Percentiles rank a stretch among this genome's conserved stretches.
Conservation (phyloP, 208 protist species). For the Strigomonas culicis region DNA sequence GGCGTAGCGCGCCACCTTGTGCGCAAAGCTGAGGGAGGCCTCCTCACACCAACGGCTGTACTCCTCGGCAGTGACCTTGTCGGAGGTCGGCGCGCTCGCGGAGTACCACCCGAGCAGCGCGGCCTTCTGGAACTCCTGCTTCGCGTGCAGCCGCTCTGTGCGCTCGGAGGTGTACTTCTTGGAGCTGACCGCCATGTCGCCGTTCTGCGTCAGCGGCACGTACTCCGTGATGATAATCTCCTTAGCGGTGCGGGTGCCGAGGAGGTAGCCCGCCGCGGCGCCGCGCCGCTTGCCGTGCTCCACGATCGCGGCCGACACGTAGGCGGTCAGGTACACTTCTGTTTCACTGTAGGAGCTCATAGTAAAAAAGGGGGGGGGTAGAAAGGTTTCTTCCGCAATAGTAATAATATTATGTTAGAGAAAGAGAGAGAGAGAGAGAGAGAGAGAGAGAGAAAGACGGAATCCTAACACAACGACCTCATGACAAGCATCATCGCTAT, state of each 20-base stretch:
- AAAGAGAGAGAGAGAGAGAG: constrained; percentile 5
- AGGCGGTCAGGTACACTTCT: constrained; percentile 43
- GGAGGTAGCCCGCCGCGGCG: constrained; percentile 60
- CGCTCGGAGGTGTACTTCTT: constrained; percentile 33
- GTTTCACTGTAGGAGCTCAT: constrained; percentile 1
- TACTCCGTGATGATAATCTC: constrained; percentile 61
- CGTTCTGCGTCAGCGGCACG: constrained; percentile 61
- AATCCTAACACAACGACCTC: neutral
- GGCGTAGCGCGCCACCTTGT: constrained; percentile 18
- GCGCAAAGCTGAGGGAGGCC: constrained; percentile 35
- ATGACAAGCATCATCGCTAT: too few species aligned
- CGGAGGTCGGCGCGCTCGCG: constrained; percentile 22
- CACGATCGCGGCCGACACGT: constrained; percentile 75
- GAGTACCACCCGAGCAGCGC: constrained; percentile 75
- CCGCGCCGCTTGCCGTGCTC: constrained; percentile 78
- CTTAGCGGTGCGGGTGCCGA: constrained; percentile 42
- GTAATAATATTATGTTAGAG: neutral
- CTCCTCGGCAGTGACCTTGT: constrained; percentile 18
- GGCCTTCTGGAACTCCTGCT: constrained; percentile 47
- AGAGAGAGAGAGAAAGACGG: constrained; percentile 3
- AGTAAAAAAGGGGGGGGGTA: neutral
- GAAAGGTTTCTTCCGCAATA: neutral
- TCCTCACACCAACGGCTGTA: constrained; percentile 49
- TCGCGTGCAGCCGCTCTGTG: constrained; percentile 31
- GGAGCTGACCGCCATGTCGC: constrained; percentile 20